phyloP scores from a whole-genome alignment of 2,329 filamentous ascomycete genomes.

The Exophiala aquamarina region DNA sequence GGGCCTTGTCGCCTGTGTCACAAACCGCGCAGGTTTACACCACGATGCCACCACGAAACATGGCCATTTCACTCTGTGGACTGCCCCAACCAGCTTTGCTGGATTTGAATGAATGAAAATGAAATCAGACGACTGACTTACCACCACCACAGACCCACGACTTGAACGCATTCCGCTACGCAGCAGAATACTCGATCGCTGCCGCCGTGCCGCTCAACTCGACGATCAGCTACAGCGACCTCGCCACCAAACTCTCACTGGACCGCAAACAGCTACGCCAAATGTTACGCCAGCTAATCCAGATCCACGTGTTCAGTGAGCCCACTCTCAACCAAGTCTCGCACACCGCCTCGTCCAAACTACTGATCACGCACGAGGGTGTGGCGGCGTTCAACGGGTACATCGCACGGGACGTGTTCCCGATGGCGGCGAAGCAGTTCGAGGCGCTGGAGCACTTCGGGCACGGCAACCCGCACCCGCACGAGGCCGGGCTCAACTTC shows the following conservation, averaged over 20 bases:
- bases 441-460: conserved; percentile 30
- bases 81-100: too few species aligned
- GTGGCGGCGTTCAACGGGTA: conserved; percentile 16
- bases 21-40: too few species aligned
- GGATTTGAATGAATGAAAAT: neutral
- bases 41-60: too few species aligned
- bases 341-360: conserved; percentile 23
- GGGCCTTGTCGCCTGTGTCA: too few species aligned
- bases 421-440: conserved; percentile 22
- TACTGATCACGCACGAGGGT: conserved; percentile 14
- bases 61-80: too few species aligned
- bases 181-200: conserved; percentile 16
- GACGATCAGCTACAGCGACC: conserved; percentile 19
- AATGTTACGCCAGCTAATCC: conserved; percentile 23
- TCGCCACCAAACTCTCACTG: conserved; percentile 12
- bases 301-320: conserved; percentile 21
- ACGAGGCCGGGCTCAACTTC: conserved; percentile 31
- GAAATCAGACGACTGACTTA: neutral
- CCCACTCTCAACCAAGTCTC: conserved; percentile 15
- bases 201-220: conserved; percentile 15
- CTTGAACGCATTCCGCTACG: conserved; percentile 24
- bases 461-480: conserved; percentile 22
- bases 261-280: conserved; percentile 17
- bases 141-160: conserved; percentile 15
- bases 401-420: conserved; percentile 14